phyloP scores from a whole-genome alignment of 1,284 basidiomycete genomes.

The Papiliotrema fonsecae region DNA sequence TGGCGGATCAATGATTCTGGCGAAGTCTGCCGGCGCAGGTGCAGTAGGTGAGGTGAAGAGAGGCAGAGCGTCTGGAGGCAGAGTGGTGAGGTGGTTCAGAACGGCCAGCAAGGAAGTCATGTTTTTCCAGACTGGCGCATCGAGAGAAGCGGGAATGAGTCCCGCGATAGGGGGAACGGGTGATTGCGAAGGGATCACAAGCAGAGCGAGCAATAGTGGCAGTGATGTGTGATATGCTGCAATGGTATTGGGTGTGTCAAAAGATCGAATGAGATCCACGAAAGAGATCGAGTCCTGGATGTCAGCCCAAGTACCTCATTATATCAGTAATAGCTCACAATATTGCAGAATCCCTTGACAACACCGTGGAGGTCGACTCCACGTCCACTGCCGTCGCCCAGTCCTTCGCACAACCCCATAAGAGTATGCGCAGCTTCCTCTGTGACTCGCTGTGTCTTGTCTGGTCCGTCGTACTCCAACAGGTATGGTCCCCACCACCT shows the following conservation, averaged over 20 bases:
- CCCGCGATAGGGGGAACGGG: slow-evolving; percentile 47
- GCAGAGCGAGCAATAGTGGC: slow-evolving; percentile 44
- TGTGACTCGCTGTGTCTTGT: slow-evolving; percentile 26
- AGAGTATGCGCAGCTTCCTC: slow-evolving; percentile 36
- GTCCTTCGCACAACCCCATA: slow-evolving; percentile 39
- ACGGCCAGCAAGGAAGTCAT: slow-evolving; percentile 79
- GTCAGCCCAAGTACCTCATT: slow-evolving; percentile 54
- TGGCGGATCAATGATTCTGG: slow-evolving; percentile 72
- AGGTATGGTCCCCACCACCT: slow-evolving; percentile 46
- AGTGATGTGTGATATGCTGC: slow-evolving; percentile 41
- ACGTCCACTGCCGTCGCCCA: slow-evolving; percentile 40
- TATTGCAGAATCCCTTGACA: slow-evolving; percentile 64
- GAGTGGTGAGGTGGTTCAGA: slow-evolving; percentile 77
- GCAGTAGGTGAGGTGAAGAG: slow-evolving; percentile 78
- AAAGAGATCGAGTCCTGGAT: slow-evolving; percentile 63
- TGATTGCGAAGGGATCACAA: slow-evolving; percentile 46
- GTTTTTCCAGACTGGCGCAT: slow-evolving; percentile 70
- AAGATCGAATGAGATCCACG: slow-evolving; percentile 57
- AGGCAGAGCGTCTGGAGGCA: slow-evolving; percentile 85
- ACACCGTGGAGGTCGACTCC: slow-evolving; percentile 41
- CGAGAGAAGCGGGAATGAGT: slow-evolving; percentile 42
- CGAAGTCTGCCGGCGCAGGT: slow-evolving; percentile 69
- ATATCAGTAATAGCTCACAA: slow-evolving; percentile 58
- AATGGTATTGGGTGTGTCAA: slow-evolving; percentile 40
- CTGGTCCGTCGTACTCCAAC: slow-evolving; percentile 18